Percentiles rank a stretch among this genome's conserved stretches.
phyloP scores from a whole-genome alignment of 352 stramenopile species.

The Phytophthora boehmeriae region DNA sequence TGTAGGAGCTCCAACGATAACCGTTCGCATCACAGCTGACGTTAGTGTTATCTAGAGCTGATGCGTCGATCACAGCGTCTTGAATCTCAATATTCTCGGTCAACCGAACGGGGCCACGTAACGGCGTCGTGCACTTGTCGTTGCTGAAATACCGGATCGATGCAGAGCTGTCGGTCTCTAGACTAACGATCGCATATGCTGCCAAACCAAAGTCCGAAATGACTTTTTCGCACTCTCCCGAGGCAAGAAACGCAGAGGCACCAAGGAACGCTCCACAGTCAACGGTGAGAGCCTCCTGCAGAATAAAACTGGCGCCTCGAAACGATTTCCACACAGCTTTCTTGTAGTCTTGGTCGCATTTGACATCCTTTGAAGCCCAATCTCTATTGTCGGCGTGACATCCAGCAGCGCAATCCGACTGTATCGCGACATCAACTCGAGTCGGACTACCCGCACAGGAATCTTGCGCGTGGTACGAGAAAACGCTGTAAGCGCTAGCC shows the following conservation, averaged over 20 bases:
- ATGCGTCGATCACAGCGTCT: neutral
- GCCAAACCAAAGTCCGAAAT: neutral
- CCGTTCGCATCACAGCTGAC: neutral
- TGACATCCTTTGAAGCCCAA: neutral
- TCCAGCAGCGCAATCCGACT: neutral
- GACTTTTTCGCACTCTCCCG: conserved; percentile 2
- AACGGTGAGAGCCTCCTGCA: conserved; percentile 3
- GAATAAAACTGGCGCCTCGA: neutral
- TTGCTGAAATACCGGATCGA: conserved; percentile 7
- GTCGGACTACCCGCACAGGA: neutral
- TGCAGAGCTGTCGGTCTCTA: neutral
- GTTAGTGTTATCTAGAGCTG: neutral
- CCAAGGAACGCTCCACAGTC: neutral
- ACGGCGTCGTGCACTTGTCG: neutral
- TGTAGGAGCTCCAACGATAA: conserved; percentile 8
- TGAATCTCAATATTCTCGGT: neutral
- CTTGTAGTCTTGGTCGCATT: conserved; percentile 7
- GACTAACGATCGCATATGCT: neutral
- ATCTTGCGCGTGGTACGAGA: neutral
- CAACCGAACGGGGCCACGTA: neutral
- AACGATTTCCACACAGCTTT: conserved; percentile 1
- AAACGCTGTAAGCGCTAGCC: neutral
- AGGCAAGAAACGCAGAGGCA: neutral
- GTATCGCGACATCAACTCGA: neutral
- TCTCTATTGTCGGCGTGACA: neutral